phyloP scores from a whole-genome alignment of 352 stramenopile species.

The Ophiocytium majus region DNA sequence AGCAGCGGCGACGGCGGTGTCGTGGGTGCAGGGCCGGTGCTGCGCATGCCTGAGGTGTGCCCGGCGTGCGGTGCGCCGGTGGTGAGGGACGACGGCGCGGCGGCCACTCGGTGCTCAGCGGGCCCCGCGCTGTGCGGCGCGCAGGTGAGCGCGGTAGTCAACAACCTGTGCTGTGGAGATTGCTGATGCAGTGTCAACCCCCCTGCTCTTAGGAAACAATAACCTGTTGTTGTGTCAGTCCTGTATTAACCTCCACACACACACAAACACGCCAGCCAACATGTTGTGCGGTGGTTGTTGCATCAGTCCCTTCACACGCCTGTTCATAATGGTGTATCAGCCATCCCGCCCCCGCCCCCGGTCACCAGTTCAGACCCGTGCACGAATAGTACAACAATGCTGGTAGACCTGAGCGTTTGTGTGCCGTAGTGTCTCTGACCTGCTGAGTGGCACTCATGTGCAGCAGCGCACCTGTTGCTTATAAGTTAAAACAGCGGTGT shows the following conservation, averaged over 20 bases:
- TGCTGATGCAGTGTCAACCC: not conserved
- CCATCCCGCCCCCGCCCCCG: not conserved
- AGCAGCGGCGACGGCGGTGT: not conserved
- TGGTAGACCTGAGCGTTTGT: no score
- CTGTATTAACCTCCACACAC: not conserved
- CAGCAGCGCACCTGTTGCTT: no score
- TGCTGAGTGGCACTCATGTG: no score
- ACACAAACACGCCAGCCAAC: not conserved
- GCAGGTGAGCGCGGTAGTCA: conserved; percentile 23
- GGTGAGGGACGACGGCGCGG: conserved; percentile 37
- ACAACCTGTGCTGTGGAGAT: not conserved
- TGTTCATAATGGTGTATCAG: not conserved
- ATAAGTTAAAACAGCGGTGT: no score
- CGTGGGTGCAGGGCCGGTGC: not conserved
- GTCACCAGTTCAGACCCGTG: no score
- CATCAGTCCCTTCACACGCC: not conserved
- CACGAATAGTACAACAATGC: no score
- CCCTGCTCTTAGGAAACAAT: not conserved
- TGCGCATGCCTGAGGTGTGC: conserved; percentile 37
- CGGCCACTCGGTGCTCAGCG: conserved; percentile 35
- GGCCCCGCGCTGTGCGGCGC: conserved; percentile 48
- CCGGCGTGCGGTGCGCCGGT: conserved; percentile 44
- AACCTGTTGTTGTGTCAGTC: not conserved
- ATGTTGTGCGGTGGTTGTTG: not conserved
- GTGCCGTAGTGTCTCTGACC: no score